Percentiles rank a stretch among this genome's conserved stretches.
Evolutionary conservation across 2,329 filamentous ascomycete species (phyloP).

Genomic region (Pseudogymnoascus sp.): DNA sequence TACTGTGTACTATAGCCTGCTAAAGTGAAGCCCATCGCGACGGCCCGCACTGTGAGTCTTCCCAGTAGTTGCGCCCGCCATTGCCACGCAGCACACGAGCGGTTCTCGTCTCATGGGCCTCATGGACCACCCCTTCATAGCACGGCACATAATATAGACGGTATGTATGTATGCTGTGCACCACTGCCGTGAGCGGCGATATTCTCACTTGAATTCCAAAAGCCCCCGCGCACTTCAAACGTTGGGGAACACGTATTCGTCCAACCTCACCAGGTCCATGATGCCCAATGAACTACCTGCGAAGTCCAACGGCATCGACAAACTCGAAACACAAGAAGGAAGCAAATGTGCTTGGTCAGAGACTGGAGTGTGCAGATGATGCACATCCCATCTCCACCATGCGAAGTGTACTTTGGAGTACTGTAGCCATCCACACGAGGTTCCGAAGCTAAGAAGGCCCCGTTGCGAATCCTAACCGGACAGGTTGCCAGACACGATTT

Average conservation of each 20-base stretch:
- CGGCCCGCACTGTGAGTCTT: not conserved
- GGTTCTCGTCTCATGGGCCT: not conserved
- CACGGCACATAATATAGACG: not conserved
- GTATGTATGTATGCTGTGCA: not conserved
- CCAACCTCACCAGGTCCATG: not conserved
- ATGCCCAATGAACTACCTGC: not conserved
- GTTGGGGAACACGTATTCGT: not conserved
- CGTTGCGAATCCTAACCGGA: not conserved
- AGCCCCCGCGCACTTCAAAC: not conserved
- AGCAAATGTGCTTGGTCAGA: not conserved
- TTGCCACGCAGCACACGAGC: conserved; percentile 1
- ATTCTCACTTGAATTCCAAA: not conserved
- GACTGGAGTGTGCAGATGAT: not conserved
- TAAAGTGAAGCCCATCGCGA: not conserved
- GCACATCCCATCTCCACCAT: not conserved
- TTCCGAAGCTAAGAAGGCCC: not conserved
- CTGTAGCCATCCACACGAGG: not conserved
- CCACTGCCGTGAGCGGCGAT: not conserved
- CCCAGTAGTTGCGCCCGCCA: not conserved
- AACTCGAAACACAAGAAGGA: conserved; percentile 9
- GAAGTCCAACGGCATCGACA: not conserved
- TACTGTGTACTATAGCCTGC: conserved; percentile 5
- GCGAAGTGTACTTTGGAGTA: not conserved
- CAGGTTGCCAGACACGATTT: not conserved
- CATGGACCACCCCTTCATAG: not conserved